These are phyloP conservation scores for Oxytropis ochrocephala DNA, from an alignment of 306 rosid species.

Conservation along the genomic window DNA sequence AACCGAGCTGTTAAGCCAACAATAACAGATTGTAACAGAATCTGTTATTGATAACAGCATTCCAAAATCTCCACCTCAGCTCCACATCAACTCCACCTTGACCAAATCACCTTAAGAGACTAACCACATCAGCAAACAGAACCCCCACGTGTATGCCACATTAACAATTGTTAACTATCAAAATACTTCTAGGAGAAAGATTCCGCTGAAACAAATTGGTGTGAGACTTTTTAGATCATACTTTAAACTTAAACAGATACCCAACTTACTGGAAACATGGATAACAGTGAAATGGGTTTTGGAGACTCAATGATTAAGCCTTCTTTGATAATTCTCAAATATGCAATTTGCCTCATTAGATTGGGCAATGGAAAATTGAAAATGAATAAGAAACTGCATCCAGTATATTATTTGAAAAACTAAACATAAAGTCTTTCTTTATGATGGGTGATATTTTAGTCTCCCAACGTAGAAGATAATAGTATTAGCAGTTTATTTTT, in stretches of 20 bases:
- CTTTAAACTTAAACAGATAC: neutral
- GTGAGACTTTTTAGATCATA: neutral
- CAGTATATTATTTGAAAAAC: conserved; percentile 1
- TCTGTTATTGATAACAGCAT: too few species aligned
- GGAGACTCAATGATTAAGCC: neutral
- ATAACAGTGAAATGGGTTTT: neutral
- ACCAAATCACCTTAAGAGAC: too few species aligned
- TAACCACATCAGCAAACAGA: too few species aligned
- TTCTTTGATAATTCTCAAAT: neutral
- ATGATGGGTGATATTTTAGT: neutral
- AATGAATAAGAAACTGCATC: neutral
- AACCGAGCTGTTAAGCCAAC: too few species aligned
- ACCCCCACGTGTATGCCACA: too few species aligned
- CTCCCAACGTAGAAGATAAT: neutral
- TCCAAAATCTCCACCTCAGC: too few species aligned
- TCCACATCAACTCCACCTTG: too few species aligned
- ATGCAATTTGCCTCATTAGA: neutral
- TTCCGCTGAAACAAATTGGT: neutral
- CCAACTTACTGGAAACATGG: conserved; percentile 7
- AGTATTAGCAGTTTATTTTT: neutral
- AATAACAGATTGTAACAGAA: too few species aligned
- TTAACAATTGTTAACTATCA: neutral
- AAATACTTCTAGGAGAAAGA: neutral
- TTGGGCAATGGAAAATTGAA: neutral
- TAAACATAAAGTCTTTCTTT: neutral